These are phyloP conservation scores for Stellera chamaejasme DNA, from an alignment of 345 rosid species.

Conservation along the genomic window DNA sequence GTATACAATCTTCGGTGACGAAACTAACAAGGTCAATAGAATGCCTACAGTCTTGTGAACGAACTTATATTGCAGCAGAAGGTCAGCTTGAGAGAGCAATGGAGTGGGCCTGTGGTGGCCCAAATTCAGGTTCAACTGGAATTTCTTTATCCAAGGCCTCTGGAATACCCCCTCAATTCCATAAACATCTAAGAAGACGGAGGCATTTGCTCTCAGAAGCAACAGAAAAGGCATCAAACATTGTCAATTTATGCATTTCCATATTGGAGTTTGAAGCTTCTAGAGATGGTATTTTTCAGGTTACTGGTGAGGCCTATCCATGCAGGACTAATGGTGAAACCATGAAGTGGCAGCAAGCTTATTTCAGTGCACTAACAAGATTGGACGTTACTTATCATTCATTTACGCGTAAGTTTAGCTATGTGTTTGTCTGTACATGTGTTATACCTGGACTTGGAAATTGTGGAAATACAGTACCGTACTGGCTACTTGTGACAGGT, in stretches of 20 bases:
- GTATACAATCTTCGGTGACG: slow-evolving; percentile 47
- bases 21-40: slow-evolving; percentile 59
- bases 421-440: neutral
- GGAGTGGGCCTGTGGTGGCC: slow-evolving; percentile 96
- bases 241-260: slow-evolving; percentile 66
- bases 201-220: slow-evolving; percentile 61
- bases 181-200: slow-evolving; percentile 68
- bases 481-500: slow-evolving; percentile 27
- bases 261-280: slow-evolving; percentile 84
- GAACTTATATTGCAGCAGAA: slow-evolving; percentile 61
- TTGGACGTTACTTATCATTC: slow-evolving; percentile 75
- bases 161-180: slow-evolving; percentile 81
- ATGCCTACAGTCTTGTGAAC: slow-evolving; percentile 64
- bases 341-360: slow-evolving; percentile 76
- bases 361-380: slow-evolving; percentile 50
- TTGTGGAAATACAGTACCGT: too few relatives aligned
- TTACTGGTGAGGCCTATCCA: slow-evolving; percentile 45
- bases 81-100: slow-evolving; percentile 94
- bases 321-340: slow-evolving; percentile 38
- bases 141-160: slow-evolving; percentile 53
- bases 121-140: slow-evolving; percentile 46
- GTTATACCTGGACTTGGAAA: too few relatives aligned
- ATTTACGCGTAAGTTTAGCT: slow-evolving; percentile 53
- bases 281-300: slow-evolving; percentile 65
- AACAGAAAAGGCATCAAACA: slow-evolving; percentile 71